Base-by-base conservation (phyloP, 768 basidiomycete genomes). In the Tulasnella sp. region DNA sequence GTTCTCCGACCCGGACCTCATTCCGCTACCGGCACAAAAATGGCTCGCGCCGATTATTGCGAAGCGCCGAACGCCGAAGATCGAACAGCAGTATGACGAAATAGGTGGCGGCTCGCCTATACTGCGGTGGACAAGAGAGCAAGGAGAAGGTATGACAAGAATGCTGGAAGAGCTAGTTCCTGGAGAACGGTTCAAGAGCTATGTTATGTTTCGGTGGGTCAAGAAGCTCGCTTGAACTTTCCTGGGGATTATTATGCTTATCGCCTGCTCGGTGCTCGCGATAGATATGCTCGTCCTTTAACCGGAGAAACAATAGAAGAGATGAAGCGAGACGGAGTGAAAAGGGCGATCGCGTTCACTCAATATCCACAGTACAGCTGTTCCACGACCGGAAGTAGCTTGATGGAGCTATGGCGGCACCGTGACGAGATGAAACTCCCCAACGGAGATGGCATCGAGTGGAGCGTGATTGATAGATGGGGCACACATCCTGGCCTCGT, bases 331-430 rank as follows among this genome's bases (percentile, higher is more conserved):
- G 98, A 99, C 83, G 95, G 96, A 29, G 95, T 99, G 42, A 92
- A 88, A 83, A 87, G 96, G 80, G 98, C 97, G 0, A 86, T 99
- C 37, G 98, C 96, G 26, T 99, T 99, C 86, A 94, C 94, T 3
- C 98, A 99, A 84, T 99, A 99, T 84, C 98, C 98, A 0, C 98
- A 99, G 84, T 99, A 99, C 84, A 94, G 92, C 82, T 99, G 98
- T 84, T 96, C 94, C 80, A 99, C 98, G 15, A 99, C 98, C 0
- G 98, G 98, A 73, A 98, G 96, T 85, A 96, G 94, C 83, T 83
- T 99, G 82, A 99, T 99, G 82, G 98, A 99, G 83, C 85, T 99
- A 37, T 96, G 89, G 75, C 42, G 80, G 78, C 40, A 80, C 69
- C 15, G 80, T 81, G 76, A 83, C 86, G 84, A 81, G 89, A 89